Percentiles rank a stretch among this genome's conserved stretches.
phyloP scores from a whole-genome alignment of 805 yeast species.

The Saccharomycopsis schoenii region DNA sequence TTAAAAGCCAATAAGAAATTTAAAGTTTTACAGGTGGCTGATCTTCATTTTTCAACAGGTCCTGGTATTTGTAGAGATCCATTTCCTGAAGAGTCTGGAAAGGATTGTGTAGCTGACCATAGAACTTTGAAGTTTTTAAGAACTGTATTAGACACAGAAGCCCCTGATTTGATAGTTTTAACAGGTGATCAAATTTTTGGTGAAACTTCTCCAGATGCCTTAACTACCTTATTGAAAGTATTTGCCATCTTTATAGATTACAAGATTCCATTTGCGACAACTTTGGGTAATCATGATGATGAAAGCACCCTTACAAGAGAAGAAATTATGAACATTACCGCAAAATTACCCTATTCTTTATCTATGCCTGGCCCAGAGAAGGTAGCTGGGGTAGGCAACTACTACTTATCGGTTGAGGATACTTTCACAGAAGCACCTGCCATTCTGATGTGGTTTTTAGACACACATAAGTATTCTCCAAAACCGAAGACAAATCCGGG shows the following conservation, averaged over 20 bases:
- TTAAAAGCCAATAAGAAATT: slow-evolving; percentile 39
- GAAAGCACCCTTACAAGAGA: slow-evolving; percentile 61
- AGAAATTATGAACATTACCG: slow-evolving; percentile 48
- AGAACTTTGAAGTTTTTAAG: slow-evolving; percentile 55
- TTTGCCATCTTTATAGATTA: slow-evolving; percentile 57
- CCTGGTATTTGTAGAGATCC: slow-evolving; percentile 73
- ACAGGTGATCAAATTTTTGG: slow-evolving; percentile 94
- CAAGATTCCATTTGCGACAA: slow-evolving; percentile 73
- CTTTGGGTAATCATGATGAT: slow-evolving; percentile 91
- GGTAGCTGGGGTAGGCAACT: slow-evolving; percentile 80
- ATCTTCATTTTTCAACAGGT: slow-evolving; percentile 82
- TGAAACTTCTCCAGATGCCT: slow-evolving; percentile 65
- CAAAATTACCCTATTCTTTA: slow-evolving; percentile 57
- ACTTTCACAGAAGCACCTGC: slow-evolving; percentile 32
- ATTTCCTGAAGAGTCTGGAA: slow-evolving; percentile 38
- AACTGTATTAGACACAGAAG: slow-evolving; percentile 57
- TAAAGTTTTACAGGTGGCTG: slow-evolving; percentile 84
- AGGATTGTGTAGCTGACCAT: slow-evolving; percentile 68
- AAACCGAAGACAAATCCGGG: slow-evolving; percentile 62
- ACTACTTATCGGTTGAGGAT: slow-evolving; percentile 43
- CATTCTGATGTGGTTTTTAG: slow-evolving; percentile 63
- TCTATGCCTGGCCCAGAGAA: slow-evolving; percentile 54
- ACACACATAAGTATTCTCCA: slow-evolving; percentile 69
- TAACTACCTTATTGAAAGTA: slow-evolving; percentile 71
- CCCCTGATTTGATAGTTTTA: slow-evolving; percentile 76